A percentile compares a stretch with the other conserved stretches of the same genome.
phyloP scores from a whole-genome alignment of 2,329 filamentous ascomycete species.

The Aspergillus aculeatinus region DNA sequence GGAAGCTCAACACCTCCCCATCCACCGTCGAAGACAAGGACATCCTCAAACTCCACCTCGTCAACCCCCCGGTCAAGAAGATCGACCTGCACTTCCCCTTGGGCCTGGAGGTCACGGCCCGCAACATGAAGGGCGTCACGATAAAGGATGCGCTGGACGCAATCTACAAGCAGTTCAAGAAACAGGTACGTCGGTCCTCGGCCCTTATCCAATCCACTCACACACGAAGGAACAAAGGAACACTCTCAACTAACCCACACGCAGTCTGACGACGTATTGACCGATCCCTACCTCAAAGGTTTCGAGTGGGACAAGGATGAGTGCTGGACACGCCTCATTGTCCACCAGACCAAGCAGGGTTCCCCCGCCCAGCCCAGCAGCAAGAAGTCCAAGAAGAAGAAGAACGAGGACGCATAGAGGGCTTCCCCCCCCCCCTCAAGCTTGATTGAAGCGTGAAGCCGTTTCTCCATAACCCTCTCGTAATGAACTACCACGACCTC shows the following conservation, averaged over 20 bases:
- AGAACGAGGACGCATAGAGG: constrained; percentile 42
- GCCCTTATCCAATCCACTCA: not conserved
- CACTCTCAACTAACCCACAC: not conserved
- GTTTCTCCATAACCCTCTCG: not conserved
- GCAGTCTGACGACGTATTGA: constrained; percentile 87
- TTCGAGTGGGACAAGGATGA: constrained; percentile 97
- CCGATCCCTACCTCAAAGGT: constrained; percentile 80
- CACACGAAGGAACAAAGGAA: not conserved
- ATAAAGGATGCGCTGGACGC: constrained; percentile 96
- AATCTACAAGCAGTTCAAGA: constrained; percentile 95
- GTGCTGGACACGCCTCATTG: constrained; percentile 81
- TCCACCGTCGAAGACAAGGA: constrained; percentile 77
- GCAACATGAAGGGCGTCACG: constrained; percentile 91
- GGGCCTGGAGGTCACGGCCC: constrained; percentile 80
- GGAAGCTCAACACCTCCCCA: constrained; percentile 92
- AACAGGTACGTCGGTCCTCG: constrained; percentile 67
- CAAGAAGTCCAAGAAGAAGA: constrained; percentile 67
- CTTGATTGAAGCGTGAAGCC: no score
- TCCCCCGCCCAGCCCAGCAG: constrained; percentile 46
- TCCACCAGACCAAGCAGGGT: constrained; percentile 76
- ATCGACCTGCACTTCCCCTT: constrained; percentile 91
- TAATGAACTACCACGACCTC: no score
- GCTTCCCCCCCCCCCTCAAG: not conserved
- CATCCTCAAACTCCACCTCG: constrained; percentile 76
- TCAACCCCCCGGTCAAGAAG: constrained; percentile 82